Evolutionary conservation across 768 basidiomycete species (phyloP).

Genomic region (Mycena vulgaris): DNA sequence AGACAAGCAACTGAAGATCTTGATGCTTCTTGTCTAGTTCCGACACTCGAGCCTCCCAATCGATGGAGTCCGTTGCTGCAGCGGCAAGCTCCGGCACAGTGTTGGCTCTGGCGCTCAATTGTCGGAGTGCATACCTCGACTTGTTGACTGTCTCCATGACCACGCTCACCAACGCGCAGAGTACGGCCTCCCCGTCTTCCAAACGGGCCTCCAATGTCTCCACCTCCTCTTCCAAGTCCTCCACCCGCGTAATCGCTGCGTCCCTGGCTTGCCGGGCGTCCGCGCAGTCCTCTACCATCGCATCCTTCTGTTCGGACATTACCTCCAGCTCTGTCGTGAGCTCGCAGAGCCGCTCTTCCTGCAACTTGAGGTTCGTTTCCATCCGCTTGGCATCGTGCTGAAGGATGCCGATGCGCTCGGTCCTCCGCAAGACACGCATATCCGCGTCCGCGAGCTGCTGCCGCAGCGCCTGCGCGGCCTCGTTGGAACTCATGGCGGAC

Average conservation of each 20-base stretch:
- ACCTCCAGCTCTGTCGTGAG: slow-evolving; percentile 80
- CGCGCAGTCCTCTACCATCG: slow-evolving; percentile 90
- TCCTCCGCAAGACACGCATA: slow-evolving; percentile 72
- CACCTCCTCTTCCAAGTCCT: slow-evolving; percentile 74
- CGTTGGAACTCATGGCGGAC: slow-evolving; percentile 70
- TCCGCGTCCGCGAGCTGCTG: slow-evolving; percentile 82
- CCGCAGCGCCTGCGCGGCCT: slow-evolving; percentile 69
- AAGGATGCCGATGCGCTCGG: slow-evolving; percentile 82
- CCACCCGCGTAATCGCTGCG: slow-evolving; percentile 68
- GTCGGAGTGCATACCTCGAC: slow-evolving; percentile 45
- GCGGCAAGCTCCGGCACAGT: background rate
- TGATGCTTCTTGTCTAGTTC: slow-evolving; percentile 34
- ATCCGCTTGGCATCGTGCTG: slow-evolving; percentile 85
- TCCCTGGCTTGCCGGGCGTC: slow-evolving; percentile 83
- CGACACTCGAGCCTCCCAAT: slow-evolving; percentile 29
- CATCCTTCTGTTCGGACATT: slow-evolving; percentile 75
- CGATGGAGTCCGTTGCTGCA: slow-evolving; percentile 16
- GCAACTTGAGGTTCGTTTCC: slow-evolving; percentile 80
- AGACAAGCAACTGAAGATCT: slow-evolving; percentile 33
- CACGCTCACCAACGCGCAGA: slow-evolving; percentile 57
- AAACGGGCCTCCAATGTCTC: slow-evolving; percentile 55
- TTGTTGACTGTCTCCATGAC: slow-evolving; percentile 53
- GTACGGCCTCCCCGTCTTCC: slow-evolving; percentile 50
- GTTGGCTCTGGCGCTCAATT: slow-evolving; percentile 20
- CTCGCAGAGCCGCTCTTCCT: slow-evolving; percentile 82